These are phyloP conservation scores for Diaporthe longicolla DNA, from an alignment of 2,329 filamentous ascomycete genomes.

Conservation along the genomic window DNA sequence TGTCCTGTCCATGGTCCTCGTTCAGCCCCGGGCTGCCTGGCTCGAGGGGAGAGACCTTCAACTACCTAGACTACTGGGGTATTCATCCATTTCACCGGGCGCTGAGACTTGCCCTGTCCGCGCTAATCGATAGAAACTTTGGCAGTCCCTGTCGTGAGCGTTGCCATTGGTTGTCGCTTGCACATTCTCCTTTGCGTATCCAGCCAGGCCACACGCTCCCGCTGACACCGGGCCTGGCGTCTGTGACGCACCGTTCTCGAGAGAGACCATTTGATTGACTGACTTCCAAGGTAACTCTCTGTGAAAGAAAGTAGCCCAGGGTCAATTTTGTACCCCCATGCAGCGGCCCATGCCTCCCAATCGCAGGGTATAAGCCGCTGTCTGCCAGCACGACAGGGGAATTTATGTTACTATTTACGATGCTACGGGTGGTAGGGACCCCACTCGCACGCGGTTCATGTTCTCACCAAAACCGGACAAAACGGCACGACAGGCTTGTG, in stretches of 20 bases:
- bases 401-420: constrained; percentile 26
- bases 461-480: constrained; percentile 8
- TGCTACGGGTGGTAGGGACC: constrained; percentile 9
- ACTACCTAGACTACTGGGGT: not conserved
- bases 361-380: constrained; percentile 32
- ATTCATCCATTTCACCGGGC: not conserved
- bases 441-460: constrained; percentile 33
- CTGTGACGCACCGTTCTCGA: constrained; percentile 7
- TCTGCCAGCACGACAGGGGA: constrained; percentile 16
- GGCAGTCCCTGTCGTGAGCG: constrained; percentile 34
- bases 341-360: constrained; percentile 32
- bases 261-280: not conserved
- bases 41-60: not conserved
- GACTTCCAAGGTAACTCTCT: constrained; percentile 24
- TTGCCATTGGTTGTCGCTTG: constrained; percentile 37
- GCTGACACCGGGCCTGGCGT: constrained; percentile 14
- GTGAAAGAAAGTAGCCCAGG: constrained; percentile 22
- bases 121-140: constrained; percentile 37
- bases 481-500: constrained; percentile 26
- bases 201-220: not conserved
- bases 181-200: not conserved
- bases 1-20: not conserved
- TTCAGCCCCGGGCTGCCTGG: constrained; percentile 1
- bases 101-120: constrained; percentile 32
- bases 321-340: constrained; percentile 22